Conservation (phyloP, 2,329 filamentous ascomycete genomes). For the Torrubiella hemipterigena region DNA sequence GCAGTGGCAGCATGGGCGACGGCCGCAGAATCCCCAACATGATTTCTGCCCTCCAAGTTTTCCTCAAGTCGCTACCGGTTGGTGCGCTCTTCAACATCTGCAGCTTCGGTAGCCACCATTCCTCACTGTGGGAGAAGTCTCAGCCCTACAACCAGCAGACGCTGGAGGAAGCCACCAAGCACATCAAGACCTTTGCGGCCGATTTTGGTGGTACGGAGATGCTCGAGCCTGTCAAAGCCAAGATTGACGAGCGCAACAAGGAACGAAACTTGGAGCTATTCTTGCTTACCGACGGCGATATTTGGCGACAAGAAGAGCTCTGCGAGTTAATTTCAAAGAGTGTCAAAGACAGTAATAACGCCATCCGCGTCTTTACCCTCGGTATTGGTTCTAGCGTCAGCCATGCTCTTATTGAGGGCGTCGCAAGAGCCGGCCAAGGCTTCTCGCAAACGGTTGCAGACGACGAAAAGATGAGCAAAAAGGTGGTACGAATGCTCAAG, state of each 20-base stretch:
- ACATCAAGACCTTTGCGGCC: constrained; percentile 29
- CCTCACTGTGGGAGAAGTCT: constrained; percentile 36
- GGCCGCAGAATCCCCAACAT: constrained; percentile 37
- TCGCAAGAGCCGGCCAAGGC: constrained; percentile 41
- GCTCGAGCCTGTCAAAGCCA: constrained; percentile 28
- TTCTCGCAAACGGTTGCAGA: constrained; percentile 50
- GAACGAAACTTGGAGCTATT: constrained; percentile 41
- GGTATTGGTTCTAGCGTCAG: constrained; percentile 41
- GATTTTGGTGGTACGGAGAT: constrained; percentile 45
- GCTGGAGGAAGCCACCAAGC: constrained; percentile 26
- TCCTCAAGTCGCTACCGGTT: constrained; percentile 52
- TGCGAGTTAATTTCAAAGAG: constrained; percentile 31
- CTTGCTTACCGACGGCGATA: constrained; percentile 43
- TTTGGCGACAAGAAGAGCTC: constrained; percentile 32
- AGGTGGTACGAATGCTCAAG: constrained; percentile 64
- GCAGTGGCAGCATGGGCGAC: constrained; percentile 52
- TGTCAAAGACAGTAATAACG: constrained; percentile 24
- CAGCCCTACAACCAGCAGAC: constrained; percentile 30
- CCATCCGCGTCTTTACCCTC: constrained; percentile 40
- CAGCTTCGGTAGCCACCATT: constrained; percentile 43
- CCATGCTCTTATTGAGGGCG: constrained; percentile 40
- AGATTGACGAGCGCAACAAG: constrained; percentile 27
- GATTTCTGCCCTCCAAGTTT: constrained; percentile 44
- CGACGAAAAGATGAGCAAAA: constrained; percentile 54
- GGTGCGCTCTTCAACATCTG: constrained; percentile 60